These are phyloP conservation scores for Elsinoe perseae DNA, from an alignment of 2,329 filamentous ascomycete species.

Conservation along the genomic window DNA sequence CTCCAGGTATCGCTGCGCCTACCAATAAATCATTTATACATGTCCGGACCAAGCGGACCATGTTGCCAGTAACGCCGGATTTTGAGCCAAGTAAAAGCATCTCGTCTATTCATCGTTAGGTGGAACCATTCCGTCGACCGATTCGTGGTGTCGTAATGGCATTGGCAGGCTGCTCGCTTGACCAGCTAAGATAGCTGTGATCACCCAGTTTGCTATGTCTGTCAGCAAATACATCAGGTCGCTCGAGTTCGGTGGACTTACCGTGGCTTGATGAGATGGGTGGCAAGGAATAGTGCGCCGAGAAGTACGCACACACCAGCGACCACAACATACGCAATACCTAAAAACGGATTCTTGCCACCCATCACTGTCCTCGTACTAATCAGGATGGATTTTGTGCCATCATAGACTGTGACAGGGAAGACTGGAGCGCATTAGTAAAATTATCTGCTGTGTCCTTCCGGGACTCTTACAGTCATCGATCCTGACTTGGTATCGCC, in stretches of 20 bases:
- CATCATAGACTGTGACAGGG: slow-evolving; percentile 67
- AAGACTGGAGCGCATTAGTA: slow-evolving; percentile 54
- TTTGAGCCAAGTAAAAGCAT: background rate
- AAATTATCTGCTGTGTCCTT: slow-evolving; percentile 17
- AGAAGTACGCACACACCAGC: slow-evolving; percentile 87
- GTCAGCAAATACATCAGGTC: background rate
- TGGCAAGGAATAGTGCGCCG: slow-evolving; percentile 78
- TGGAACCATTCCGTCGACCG: slow-evolving; percentile 21
- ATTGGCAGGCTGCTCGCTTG: slow-evolving; percentile 58
- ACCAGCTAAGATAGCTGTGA: slow-evolving; percentile 96
- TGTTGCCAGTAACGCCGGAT: slow-evolving; percentile 12
- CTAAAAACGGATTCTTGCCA: slow-evolving; percentile 89
- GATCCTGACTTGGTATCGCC: slow-evolving; percentile 70
- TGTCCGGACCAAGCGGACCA: background rate
- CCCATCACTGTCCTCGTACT: slow-evolving; percentile 89
- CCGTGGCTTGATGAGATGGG: slow-evolving; percentile 86
- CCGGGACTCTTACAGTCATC: slow-evolving; percentile 58
- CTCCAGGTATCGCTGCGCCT: slow-evolving; percentile 13
- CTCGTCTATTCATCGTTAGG: slow-evolving; percentile 12
- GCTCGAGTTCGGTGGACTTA: slow-evolving; percentile 38
- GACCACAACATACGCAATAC: slow-evolving; percentile 91
- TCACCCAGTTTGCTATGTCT: slow-evolving; percentile 79
- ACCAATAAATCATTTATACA: slow-evolving; percentile 15
- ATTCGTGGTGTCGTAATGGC: slow-evolving; percentile 44
- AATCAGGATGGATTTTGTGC: slow-evolving; percentile 83